A percentile compares a stretch with the other conserved stretches of the same genome.
phyloP scores from a whole-genome alignment of 352 stramenopile species.

The Achlya hypogyna region DNA sequence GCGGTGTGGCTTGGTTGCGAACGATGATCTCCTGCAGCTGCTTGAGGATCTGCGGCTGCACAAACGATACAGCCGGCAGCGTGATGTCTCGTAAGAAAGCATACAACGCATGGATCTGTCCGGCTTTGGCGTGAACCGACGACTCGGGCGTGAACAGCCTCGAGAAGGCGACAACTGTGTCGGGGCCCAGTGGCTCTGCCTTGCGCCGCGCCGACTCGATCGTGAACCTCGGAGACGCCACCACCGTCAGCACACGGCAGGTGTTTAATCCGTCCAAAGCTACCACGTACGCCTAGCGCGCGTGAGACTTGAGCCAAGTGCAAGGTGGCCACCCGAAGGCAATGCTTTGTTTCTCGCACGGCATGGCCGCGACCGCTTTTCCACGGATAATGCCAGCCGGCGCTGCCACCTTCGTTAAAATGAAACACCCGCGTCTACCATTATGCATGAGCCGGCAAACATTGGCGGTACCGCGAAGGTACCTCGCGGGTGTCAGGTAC shows the following conservation, averaged over 20 bases:
- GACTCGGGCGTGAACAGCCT: background rate
- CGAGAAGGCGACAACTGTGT: background rate
- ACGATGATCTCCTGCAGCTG: background rate
- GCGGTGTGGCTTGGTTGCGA: background rate
- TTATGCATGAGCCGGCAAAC: background rate
- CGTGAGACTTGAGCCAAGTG: background rate
- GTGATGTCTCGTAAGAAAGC: background rate
- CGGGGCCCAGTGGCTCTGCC: background rate
- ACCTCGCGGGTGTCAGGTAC: background rate
- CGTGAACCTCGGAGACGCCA: background rate
- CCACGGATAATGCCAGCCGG: background rate
- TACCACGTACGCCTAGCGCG: background rate
- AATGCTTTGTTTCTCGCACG: background rate
- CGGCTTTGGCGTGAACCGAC: background rate
- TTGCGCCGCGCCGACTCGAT: background rate
- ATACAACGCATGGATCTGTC: background rate
- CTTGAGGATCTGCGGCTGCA: conserved; percentile 1
- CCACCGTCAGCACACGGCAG: background rate
- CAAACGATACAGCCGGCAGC: background rate
- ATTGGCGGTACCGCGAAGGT: background rate
- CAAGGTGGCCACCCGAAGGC: background rate
- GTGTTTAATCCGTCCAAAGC: background rate
- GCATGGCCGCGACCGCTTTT: background rate
- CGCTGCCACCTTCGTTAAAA: background rate
- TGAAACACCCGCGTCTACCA: background rate